These are phyloP conservation scores for Eucalyptus regnans DNA, from an alignment of 345 rosid species.

Conservation along the genomic window DNA sequence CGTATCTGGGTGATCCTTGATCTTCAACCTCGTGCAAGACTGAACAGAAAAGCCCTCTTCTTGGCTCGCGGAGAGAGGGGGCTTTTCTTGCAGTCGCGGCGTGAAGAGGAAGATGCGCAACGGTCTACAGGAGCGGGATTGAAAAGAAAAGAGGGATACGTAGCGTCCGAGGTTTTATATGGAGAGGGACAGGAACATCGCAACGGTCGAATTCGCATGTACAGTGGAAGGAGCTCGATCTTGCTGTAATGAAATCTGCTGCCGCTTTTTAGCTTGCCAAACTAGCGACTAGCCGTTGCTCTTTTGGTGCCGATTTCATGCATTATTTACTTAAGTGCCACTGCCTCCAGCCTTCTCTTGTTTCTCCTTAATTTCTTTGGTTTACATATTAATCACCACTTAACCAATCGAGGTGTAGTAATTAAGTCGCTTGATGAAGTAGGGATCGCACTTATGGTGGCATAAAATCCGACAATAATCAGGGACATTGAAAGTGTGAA, in stretches of 20 bases:
- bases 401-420: neutral
- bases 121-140: neutral
- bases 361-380: neutral
- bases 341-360: neutral
- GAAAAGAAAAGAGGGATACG: neutral
- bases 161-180: neutral
- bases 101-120: neutral
- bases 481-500: neutral
- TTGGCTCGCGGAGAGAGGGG: neutral
- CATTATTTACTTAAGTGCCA: neutral
- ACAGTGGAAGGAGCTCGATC: neutral
- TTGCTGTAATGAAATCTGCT: neutral
- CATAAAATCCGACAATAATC: neutral
- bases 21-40: neutral
- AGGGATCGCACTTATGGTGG: neutral
- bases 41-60: neutral
- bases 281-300: neutral
- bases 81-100: neutral
- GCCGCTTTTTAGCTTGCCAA: neutral
- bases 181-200: neutral
- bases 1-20: neutral
- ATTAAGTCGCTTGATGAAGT: neutral
- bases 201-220: neutral
- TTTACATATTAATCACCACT: neutral
- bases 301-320: neutral